A percentile compares a stretch with the other conserved stretches of the same genome.
Conservation (phyloP, 371 early-diverging fungal species). For the Rhizopus microsporus region DNA sequence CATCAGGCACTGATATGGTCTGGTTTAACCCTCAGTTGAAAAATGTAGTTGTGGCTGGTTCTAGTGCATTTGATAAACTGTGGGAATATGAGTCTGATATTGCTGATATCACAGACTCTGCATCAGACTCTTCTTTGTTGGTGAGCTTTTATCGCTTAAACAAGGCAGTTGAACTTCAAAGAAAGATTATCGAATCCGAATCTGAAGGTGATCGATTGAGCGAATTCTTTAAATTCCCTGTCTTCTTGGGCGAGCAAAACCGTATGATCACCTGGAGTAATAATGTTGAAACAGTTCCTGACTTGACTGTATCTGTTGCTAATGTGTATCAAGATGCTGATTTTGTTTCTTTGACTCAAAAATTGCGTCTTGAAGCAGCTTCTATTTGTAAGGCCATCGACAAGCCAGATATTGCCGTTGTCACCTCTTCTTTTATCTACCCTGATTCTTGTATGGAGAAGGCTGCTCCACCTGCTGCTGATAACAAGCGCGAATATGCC, state of each 20-base stretch:
- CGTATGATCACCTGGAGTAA: constrained; percentile 34
- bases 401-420: constrained; percentile 41
- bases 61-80: constrained; percentile 19
- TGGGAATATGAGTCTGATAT: constrained; percentile 9
- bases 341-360: constrained; percentile 19
- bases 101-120: constrained; percentile 2
- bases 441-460: constrained; percentile 57
- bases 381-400: constrained; percentile 25
- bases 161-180: constrained; percentile 20
- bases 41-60: constrained; percentile 26
- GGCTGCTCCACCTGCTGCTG: constrained; percentile 48
- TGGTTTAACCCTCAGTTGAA: constrained; percentile 30
- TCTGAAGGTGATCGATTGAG: constrained; percentile 16
- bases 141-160: constrained; percentile 34
- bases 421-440: constrained; percentile 59
- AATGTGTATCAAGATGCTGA: constrained; percentile 38
- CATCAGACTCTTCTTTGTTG: constrained; percentile 19
- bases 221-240: constrained; percentile 9
- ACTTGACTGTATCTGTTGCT: constrained; percentile 25
- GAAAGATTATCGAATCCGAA: constrained; percentile 12
- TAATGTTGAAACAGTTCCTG: constrained; percentile 29
- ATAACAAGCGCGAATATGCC: constrained; percentile 62
- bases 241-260: constrained; percentile 25
- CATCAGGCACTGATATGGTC: constrained; percentile 17
- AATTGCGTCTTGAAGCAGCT: constrained; percentile 6